Evolutionary conservation across 345 rosid genomes (phyloP).

Genomic region (Eutrema heterophyllum): DNA sequence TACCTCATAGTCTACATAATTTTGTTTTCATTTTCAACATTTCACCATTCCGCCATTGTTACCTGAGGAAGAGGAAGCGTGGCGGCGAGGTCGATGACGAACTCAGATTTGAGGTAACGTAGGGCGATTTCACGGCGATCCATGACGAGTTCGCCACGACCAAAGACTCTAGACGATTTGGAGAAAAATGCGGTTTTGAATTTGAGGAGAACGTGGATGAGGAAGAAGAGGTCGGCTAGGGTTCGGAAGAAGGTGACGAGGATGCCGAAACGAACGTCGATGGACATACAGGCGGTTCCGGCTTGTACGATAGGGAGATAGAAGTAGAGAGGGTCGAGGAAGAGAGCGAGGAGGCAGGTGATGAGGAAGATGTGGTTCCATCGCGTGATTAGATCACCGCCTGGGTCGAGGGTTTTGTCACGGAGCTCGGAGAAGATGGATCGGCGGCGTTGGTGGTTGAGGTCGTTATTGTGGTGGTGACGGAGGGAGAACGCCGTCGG

Average conservation of each 20-base stretch:
- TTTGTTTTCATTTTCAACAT: not conserved
- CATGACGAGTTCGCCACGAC: slow-evolving; percentile 77
- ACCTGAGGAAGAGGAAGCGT: slow-evolving; percentile 94
- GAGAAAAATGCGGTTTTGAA: slow-evolving; percentile 68
- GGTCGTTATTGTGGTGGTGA: slow-evolving; percentile 29
- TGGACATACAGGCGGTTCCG: slow-evolving; percentile 47
- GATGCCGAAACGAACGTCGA: slow-evolving; percentile 46
- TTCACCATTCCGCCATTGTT: not conserved
- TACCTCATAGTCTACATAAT: not conserved
- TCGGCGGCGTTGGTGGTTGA: slow-evolving; percentile 24
- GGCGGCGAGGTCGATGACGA: slow-evolving; percentile 57
- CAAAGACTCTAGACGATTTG: slow-evolving; percentile 68
- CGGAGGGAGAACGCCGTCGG: slow-evolving; percentile 44
- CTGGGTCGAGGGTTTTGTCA: slow-evolving; percentile 62
- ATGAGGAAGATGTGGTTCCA: slow-evolving; percentile 79
- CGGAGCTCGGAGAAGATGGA: slow-evolving; percentile 32
- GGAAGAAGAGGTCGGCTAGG: slow-evolving; percentile 54
- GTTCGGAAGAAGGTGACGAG: slow-evolving; percentile 61
- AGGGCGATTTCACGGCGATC: slow-evolving; percentile 58
- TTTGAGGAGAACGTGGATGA: slow-evolving; percentile 62
- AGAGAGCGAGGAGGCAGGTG: slow-evolving; percentile 60
- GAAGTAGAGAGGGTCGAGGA: slow-evolving; percentile 83
- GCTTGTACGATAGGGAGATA: slow-evolving; percentile 56
- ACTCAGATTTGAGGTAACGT: slow-evolving; percentile 58
- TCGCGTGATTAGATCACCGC: slow-evolving; percentile 47